These are phyloP conservation scores for Apiospora sp. DNA, from an alignment of 2,329 filamentous ascomycete genomes.

Conservation along the genomic window DNA sequence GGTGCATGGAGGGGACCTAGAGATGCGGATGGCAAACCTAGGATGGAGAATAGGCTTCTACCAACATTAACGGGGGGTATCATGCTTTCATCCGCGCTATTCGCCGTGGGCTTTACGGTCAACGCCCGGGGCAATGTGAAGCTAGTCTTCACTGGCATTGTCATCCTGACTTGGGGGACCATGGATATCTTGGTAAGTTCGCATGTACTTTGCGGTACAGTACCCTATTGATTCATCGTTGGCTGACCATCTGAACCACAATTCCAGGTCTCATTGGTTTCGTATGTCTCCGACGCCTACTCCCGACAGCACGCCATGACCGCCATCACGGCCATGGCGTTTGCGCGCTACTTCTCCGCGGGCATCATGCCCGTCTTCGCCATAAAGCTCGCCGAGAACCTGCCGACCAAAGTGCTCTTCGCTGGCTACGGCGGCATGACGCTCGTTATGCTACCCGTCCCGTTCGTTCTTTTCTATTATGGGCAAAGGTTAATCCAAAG, in stretches of 20 bases:
- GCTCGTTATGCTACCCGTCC: neutral
- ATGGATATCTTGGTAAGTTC: conserved; percentile 1
- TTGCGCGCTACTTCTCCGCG: conserved; percentile 38
- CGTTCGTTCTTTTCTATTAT: neutral
- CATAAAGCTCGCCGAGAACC: neutral
- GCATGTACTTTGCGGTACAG: conserved; percentile 28
- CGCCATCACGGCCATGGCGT: conserved; percentile 44
- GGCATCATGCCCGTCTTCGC: conserved; percentile 30
- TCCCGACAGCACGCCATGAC: conserved; percentile 43
- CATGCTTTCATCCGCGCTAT: conserved; percentile 37
- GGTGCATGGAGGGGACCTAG: neutral
- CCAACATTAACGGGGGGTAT: neutral
- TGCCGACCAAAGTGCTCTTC: neutral
- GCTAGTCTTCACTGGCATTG: neutral
- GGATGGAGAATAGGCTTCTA: neutral
- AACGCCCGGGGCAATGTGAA: neutral
- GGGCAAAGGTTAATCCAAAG: neutral
- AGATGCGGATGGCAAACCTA: neutral
- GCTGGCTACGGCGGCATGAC: neutral
- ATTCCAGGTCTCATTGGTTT: conserved; percentile 41
- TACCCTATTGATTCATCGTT: too few species aligned
- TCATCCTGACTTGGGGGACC: conserved; percentile 1
- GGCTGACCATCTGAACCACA: conserved; percentile 32
- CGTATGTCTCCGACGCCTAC: conserved; percentile 48
- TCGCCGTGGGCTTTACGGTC: conserved; percentile 42